Conservation (phyloP, 2,329 filamentous ascomycete genomes). For the Penicillium freii region DNA sequence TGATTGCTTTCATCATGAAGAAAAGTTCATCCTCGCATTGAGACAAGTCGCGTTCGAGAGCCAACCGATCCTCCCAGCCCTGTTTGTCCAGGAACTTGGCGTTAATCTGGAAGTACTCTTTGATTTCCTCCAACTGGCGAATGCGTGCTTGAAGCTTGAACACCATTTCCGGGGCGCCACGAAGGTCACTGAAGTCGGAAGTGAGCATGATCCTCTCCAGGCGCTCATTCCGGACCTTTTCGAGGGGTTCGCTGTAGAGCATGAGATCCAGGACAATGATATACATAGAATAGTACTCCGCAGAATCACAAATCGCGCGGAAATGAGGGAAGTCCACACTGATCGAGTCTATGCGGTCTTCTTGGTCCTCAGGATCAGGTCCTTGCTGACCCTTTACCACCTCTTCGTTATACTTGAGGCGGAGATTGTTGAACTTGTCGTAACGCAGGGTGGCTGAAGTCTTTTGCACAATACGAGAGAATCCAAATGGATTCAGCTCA, state of each 20-base stretch:
- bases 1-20: constrained; percentile 99
- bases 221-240: constrained; percentile 94
- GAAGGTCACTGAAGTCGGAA: constrained; percentile 95
- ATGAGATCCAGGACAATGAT: constrained; percentile 95
- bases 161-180: constrained; percentile 90
- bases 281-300: constrained; percentile 96
- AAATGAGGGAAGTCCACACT: constrained; percentile 96
- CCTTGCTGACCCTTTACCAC: constrained; percentile 61
- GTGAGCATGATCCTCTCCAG: constrained; percentile 98
- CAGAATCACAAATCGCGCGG: constrained; percentile 91
- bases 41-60: constrained; percentile 84
- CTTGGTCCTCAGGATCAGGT: constrained; percentile 49
- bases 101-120: constrained; percentile 91
- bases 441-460: constrained; percentile 92
- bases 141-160: constrained; percentile 88
- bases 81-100: constrained; percentile 80
- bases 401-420: constrained; percentile 95
- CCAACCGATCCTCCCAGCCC: constrained; percentile 85
- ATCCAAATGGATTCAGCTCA: constrained; percentile 89
- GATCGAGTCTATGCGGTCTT: constrained; percentile 89
- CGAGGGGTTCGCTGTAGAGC: constrained; percentile 91
- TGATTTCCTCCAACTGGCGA: constrained; percentile 91
- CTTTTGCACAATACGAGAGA: constrained; percentile 93
- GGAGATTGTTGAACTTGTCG: constrained; percentile 96
- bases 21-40: constrained; percentile 95